These are phyloP conservation scores for Gaertneriomyces semiglobifer DNA, from an alignment of 192 early-diverging fungal species.

Conservation along the genomic window DNA sequence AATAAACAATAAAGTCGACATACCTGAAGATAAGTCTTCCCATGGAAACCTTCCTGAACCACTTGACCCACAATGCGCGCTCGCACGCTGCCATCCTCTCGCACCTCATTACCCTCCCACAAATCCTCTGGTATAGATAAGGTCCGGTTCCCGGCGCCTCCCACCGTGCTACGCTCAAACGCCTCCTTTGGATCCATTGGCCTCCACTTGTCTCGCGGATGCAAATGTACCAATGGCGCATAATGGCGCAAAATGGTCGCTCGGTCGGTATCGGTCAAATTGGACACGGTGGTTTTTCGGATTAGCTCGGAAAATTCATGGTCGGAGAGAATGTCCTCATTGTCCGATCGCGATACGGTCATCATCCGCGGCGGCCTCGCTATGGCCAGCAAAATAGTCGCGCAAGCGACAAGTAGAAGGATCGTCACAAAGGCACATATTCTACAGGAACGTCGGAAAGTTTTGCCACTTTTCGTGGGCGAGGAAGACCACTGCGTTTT, in stretches of 20 bases:
- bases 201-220: conserved; percentile 26
- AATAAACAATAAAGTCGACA: not conserved
- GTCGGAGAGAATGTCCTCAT: too few species aligned
- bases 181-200: conserved; percentile 23
- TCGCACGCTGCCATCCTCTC: not conserved
- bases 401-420: too few species aligned
- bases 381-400: too few species aligned
- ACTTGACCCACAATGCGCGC: conserved; percentile 28
- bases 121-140: conserved; percentile 10
- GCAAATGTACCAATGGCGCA: conserved; percentile 26
- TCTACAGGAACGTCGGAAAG: too few species aligned
- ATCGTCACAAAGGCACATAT: too few species aligned
- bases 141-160: conserved; percentile 15
- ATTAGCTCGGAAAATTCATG: too few species aligned
- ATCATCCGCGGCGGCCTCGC: too few species aligned
- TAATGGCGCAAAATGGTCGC: conserved; percentile 7
- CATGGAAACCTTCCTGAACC: conserved; percentile 22
- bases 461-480: too few species aligned
- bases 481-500: too few species aligned
- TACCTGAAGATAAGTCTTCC: conserved; percentile 31
- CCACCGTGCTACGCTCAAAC: not conserved
- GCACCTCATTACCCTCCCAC: conserved; percentile 14
- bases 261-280: conserved; percentile 21
- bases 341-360: too few species aligned
- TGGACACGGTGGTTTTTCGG: not conserved